Conservation (phyloP, 345 rosid species). For the Hibiscus mutabilis region DNA sequence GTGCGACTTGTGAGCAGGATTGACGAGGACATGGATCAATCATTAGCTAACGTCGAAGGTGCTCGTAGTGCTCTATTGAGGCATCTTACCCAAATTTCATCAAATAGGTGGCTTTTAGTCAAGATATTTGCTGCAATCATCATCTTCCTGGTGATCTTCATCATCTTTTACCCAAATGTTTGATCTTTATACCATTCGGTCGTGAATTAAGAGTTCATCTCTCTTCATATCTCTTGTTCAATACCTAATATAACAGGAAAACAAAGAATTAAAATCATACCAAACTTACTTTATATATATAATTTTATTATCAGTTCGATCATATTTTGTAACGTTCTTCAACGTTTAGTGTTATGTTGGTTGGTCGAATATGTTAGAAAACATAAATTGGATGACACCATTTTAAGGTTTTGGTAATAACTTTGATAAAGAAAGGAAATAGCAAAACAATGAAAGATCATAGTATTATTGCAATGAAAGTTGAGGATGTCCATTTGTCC, state of each 20-base stretch:
- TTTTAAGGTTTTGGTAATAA: background rate
- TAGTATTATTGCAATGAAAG: background rate
- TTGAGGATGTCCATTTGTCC: too few relatives aligned
- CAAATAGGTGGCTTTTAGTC: conserved; percentile 92
- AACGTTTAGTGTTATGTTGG: background rate
- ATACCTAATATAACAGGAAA: too few relatives aligned
- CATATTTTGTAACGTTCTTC: background rate
- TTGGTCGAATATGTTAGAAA: background rate
- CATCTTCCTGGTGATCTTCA: conserved; percentile 54
- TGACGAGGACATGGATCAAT: conserved; percentile 90
- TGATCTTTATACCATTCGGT: too few relatives aligned
- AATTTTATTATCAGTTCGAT: too few relatives aligned
- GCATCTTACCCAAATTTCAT: conserved; percentile 71
- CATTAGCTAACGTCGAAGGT: conserved; percentile 76
- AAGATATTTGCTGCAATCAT: conserved; percentile 76
- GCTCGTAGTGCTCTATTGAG: conserved; percentile 67
- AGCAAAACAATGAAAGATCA: background rate
- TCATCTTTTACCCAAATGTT: conserved; percentile 27
- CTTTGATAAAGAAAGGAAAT: too few relatives aligned
- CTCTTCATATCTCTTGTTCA: too few relatives aligned
- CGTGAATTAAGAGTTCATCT: too few relatives aligned
- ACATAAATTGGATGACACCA: background rate
- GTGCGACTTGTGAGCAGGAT: conserved; percentile 45
- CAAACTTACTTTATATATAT: too few relatives aligned
- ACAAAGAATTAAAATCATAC: too few relatives aligned